Evolutionary conservation across 768 basidiomycete genomes (phyloP), one percentile per base, ranked within the genome.

Genomic region (Boletus insuetus): DNA sequence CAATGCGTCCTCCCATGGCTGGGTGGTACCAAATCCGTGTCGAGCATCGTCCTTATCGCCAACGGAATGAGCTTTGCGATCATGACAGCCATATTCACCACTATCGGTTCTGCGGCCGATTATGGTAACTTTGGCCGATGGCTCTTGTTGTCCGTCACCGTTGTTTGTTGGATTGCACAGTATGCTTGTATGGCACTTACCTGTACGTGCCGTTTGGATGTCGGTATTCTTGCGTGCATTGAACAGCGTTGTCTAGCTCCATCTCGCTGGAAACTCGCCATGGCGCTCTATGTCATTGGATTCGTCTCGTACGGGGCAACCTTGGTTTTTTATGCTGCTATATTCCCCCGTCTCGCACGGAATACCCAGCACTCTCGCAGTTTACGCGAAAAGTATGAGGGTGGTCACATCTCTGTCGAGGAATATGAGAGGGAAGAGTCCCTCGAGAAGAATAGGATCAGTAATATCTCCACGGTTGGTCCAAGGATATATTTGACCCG

Each of bases 41-140:
- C 85, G 13, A 89, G 89, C 43, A 73, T 92, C 29, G 84, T 92
- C n/a, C 74, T 92, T 13, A 74, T 91, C 17, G 80, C 89, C 0
- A 91, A 88, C 48, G 90, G 90, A 1, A 73, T 86, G 48, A 84
- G 84, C 64, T 93, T 91, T 58, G 86, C 86, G 11, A 74, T 89
- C 17, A 91, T 91, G 89, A 91, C 91, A 0, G 58, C 80, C 29
- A 82, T 92, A 46, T 91, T 93, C 73, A 92, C 89, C 3, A 89
- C 88, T 0, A 83, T 93, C 43, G 84, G 86, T 11, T 74, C 73
- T 11, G 69, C 67, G 1, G 70, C 59, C 11, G 69, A 70, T 31
- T 72, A 70, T 43, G 69, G 70, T 11, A 68, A 58, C 31, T 90
- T 91, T 62, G 89, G 88, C 19, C 82, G 86, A 14, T 92, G 89